Base-by-base conservation (phyloP, 768 basidiomycete species). In the Kwoniella heveanensis region DNA sequence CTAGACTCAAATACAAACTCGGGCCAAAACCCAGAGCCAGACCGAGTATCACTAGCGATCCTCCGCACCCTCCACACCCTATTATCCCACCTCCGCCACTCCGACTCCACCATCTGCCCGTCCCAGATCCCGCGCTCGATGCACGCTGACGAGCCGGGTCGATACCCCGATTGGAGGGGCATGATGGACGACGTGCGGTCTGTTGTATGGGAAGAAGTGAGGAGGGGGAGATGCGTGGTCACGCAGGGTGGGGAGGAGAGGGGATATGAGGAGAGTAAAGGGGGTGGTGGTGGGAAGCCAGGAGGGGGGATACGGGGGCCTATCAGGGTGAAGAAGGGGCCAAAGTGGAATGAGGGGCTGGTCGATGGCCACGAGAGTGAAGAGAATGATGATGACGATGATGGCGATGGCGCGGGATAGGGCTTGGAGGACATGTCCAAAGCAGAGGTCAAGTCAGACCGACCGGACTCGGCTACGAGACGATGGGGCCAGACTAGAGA, bases 171-270 rank as follows among this genome's bases (percentile, higher is more conserved):
- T 56, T 76, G 74, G 74, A 36, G 72, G 29, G 53, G 15, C 0
- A 47, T 77, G 59, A 74, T 77, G 74, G 68, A 73, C 29, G 22
- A 53, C 17, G 74, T 74, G 12, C 46, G 72, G 27, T 64, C 70
- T 8, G 57, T 70, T 1, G 67, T 74, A 12, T 77, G 74, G 74
- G 69, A 67, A 1, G 54, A 70, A 39, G 72, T 66, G 13, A 49
- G 32, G 26, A 15, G 22, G 17, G 74, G 72, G 2, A 53, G 12
- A 24, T 66, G 66, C 17, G 57, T 71, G 29, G 70, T 76, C 15
- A 76, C 74, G 13, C 74, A 76, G 48, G 54, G 67, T 17, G 74
- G 74, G 10, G 57, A 69, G 24, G 54, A 54, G 22, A 47, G 72
- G 52, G 39, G 39, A 8, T 44, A 44, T 17, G 39, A 44, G 15